Evolutionary conservation across 2,329 filamentous ascomycete species (phyloP), one percentile per base, ranked within the genome.

Genomic region (Epichloe coenophiala): DNA sequence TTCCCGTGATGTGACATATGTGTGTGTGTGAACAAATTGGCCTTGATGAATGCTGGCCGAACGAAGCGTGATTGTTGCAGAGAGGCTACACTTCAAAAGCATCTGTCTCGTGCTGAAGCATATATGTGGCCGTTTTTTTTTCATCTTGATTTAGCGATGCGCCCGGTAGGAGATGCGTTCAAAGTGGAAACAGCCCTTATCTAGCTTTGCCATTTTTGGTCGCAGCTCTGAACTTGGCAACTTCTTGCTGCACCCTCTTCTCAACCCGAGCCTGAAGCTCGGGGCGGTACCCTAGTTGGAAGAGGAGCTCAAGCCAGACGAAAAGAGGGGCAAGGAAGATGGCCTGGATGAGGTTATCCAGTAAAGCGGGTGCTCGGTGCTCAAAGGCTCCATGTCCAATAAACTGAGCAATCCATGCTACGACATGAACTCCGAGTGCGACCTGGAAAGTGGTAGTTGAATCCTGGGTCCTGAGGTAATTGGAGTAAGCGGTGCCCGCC

Each of bases 241-340:
- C 76, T 64, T 95, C 88, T 58, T 79, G 73, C 62, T 82, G 69
- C 3, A 96, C 87, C 38, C 78, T 81, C 64, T 83, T 81, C 54
- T 91, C 81, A 43, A 97, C 80, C 47, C 91, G 81, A 54, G 78
- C 76, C 70, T 91, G 88, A 58, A 98, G 73, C 66, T 95, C 89
- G 1, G 84, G 86, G 53, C 93, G 80, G 68, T 97, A 98, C 46
- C 93, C 93, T 47, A 94, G 78, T 61, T 76, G 81, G 73, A 98
- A 98, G 27, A 98, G 75, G 23, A 94, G 70, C 71, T 97, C 90
- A 60, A 98, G 84, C 87, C 93, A 98, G 52, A 97, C 91, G 60
- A 97, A 98, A 61, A 98, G 84, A 8, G 93, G 93, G 0, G 93
- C 93, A 23, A 97, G 75, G 62, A 97, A 91, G 56, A 97, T 68